These are phyloP conservation scores for Neocucurbitaria cava DNA, from an alignment of 2,329 filamentous ascomycete genomes.

Conservation along the genomic window DNA sequence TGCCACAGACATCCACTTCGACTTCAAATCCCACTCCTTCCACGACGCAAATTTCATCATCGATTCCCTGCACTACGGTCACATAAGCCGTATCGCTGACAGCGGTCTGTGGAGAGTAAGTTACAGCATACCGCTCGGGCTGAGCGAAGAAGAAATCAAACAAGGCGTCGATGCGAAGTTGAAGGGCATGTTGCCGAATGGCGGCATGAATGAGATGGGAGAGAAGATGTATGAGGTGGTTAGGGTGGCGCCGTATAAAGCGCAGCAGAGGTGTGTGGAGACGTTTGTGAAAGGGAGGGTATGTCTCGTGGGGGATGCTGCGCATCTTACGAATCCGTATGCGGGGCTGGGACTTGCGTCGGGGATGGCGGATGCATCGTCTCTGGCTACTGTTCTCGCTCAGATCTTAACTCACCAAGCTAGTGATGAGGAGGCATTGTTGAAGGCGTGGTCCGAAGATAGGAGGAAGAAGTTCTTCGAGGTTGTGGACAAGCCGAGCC, in stretches of 20 bases:
- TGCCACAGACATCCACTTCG: constrained; percentile 48
- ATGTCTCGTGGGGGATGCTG: constrained; percentile 50
- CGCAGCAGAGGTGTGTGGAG: constrained; percentile 49
- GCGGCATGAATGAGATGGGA: constrained; percentile 22
- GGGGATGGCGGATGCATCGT: constrained; percentile 45
- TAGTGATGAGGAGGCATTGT: constrained; percentile 26
- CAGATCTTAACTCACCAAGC: constrained; percentile 31
- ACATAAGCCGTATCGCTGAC: constrained; percentile 45
- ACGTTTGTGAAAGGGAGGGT: constrained; percentile 42
- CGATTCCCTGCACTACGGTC: constrained; percentile 47
- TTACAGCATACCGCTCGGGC: constrained; percentile 46
- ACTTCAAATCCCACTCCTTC: constrained; percentile 48
- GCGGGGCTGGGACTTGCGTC: constrained; percentile 45
- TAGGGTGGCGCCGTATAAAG: constrained; percentile 50
- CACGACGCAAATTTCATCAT: constrained; percentile 52
- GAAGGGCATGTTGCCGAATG: constrained; percentile 38
- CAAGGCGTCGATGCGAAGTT: constrained; percentile 36
- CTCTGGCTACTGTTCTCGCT: constrained; percentile 36
- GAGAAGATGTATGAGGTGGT: constrained; percentile 38
- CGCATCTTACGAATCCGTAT: constrained; percentile 50
- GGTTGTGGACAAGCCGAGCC: constrained; percentile 44
- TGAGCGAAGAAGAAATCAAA: constrained; percentile 41
- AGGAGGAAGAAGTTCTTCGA: constrained; percentile 44
- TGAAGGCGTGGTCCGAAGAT: constrained; percentile 45
- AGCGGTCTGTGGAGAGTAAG: constrained; percentile 51